Evolutionary conservation across 257 asterid genomes (phyloP).

Genomic region (Plantago elongata): DNA sequence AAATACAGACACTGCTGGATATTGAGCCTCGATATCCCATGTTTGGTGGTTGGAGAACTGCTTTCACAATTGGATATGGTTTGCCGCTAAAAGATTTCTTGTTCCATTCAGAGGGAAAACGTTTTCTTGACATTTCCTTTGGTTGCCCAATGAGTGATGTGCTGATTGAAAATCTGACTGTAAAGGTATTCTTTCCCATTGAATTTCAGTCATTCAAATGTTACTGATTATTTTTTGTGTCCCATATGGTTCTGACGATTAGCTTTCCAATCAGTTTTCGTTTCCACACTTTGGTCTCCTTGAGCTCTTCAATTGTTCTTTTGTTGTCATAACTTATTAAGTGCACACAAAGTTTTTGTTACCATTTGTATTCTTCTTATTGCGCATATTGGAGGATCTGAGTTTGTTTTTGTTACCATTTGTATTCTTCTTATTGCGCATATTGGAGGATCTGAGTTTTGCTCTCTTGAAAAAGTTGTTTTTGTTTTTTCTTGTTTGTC

Average conservation of each 20-base stretch:
- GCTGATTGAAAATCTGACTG: slow-evolving; percentile 70
- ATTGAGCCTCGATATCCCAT: slow-evolving; percentile 95
- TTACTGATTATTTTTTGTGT: too few species aligned
- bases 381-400: slow-evolving; percentile 1
- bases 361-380: slow-evolving; percentile 1
- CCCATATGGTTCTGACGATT: neutral
- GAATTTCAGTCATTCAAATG: too few species aligned
- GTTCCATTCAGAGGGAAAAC: slow-evolving; percentile 75
- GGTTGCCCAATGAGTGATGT: slow-evolving; percentile 82
- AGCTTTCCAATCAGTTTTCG: neutral
- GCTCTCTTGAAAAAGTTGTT: neutral
- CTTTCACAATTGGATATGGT: slow-evolving; percentile 94
- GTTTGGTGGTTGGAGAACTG: slow-evolving; percentile 98
- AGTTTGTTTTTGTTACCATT: neutral
- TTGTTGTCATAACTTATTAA: too few species aligned
- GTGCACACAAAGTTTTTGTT: neutral
- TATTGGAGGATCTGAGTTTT: slow-evolving; percentile 5
- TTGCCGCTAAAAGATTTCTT: slow-evolving; percentile 86
- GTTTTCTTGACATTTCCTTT: slow-evolving; percentile 63
- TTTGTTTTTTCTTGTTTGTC: neutral
- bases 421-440: slow-evolving; percentile 9
- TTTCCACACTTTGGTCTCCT: slow-evolving; percentile 6
- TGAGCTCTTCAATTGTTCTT: neutral
- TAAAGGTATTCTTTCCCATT: slow-evolving; percentile 56
- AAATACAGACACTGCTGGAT: slow-evolving; percentile 75